Evolutionary conservation across 2,329 filamentous ascomycete genomes (phyloP), one percentile per base, ranked within the genome.

Genomic region (Pezicula neosporulosa): DNA sequence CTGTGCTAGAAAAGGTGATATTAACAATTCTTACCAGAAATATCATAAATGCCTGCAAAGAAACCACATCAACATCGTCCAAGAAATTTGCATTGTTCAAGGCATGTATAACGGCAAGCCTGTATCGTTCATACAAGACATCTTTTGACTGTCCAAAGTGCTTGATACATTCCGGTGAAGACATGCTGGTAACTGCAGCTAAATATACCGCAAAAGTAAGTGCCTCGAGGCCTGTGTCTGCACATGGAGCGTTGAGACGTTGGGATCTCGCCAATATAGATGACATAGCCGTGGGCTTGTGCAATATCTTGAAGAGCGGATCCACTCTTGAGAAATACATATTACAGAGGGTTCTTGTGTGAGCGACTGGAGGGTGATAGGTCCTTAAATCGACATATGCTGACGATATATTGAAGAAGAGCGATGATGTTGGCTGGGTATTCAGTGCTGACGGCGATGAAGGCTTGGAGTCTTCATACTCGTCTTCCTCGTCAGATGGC

Each of bases 291-390:
- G 82, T 81, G 1, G 86, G 86, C 0, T 86, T 72, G 60, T 90
- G 86, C 8, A 89, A 64, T 4, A 89, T 72, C 62, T 89, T 89
- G 60, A 87, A 73, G 4, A 89, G 67, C 0, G 85, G 83, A 59
- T 89, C 86, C 13, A 90, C 85, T 30, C 42, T 21, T 12, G 19
- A 15, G 24, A 44, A 44, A 27, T 44, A 44, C 18, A 44, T 16
- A n/a, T 27, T 24, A 28, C 42, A 44, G 21, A 44, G 27, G 8
- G 42, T 44, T 24, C 9, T 5, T 15, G 19, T 19, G n/a, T 44
- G 42, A 15, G 19, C n/a, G 9, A 16, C 19, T 15, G 21, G 27
- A 16, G 42, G 42, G 27, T 44, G 42, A 15, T 24, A 44, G 19
- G 8, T 10, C 27, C 42, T 44, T 21, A 44, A 30, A 30, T 44